Conservation (phyloP, 208 protist genomes). For the Endotrypanum monterogeii region DNA sequence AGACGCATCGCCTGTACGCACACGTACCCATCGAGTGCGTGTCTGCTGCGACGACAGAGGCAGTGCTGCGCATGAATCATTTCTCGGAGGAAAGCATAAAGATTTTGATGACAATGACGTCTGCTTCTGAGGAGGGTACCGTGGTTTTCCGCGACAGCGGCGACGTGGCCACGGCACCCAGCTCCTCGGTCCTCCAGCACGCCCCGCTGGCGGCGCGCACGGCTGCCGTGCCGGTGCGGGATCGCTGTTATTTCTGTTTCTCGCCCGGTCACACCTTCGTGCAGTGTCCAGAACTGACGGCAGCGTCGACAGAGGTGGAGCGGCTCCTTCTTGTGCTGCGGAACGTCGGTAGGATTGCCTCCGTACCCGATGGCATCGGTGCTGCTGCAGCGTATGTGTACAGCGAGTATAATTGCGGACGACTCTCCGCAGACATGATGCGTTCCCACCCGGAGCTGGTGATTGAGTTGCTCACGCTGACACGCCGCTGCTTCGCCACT, state of each 20-base stretch:
- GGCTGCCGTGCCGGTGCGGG: constrained; percentile 61
- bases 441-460: constrained; percentile 47
- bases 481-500: constrained; percentile 49
- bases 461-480: constrained; percentile 40
- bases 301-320: constrained; percentile 42
- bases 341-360: constrained; percentile 65
- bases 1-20: constrained; percentile 78
- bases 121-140: not conserved
- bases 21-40: constrained; percentile 44
- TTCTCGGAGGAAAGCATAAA: constrained; percentile 68
- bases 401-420: constrained; percentile 73
- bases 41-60: constrained; percentile 41
- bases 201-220: constrained; percentile 29
- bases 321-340: constrained; percentile 41
- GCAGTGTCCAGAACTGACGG: constrained; percentile 71
- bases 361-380: constrained; percentile 49
- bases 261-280: constrained; percentile 52
- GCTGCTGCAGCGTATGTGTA: constrained; percentile 76
- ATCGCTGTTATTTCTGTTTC: constrained; percentile 75
- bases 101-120: constrained; percentile 30
- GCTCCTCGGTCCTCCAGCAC: not conserved
- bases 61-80: constrained; percentile 67
- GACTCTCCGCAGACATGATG: constrained; percentile 50
- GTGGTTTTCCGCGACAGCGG: not conserved
- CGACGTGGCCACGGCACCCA: not conserved